A percentile compares a stretch with the other conserved stretches of the same genome.
Conservation (phyloP, 202 grass and related monocot genomes). For the Eragrostis tef region DNA sequence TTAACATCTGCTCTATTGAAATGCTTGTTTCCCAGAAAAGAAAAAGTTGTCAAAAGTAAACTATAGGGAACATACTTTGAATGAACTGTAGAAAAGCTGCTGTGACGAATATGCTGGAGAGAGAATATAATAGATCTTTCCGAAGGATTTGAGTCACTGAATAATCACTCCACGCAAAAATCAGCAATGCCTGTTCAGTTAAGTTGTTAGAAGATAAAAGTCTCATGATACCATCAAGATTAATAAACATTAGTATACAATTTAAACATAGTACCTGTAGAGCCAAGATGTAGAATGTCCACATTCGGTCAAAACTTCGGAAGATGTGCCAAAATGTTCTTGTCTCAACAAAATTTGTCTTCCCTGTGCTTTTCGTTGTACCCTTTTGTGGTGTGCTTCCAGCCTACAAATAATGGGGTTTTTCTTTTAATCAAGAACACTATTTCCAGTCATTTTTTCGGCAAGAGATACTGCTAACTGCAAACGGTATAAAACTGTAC, state of each 20-base stretch:
- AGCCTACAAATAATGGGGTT: constrained; percentile 45
- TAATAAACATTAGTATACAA: constrained; percentile 17
- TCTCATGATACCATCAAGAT: constrained; percentile 45
- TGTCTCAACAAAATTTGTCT: constrained; percentile 94
- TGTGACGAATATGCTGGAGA: constrained; percentile 93
- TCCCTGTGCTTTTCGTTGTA: constrained; percentile 78
- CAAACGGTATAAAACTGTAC: constrained; percentile 46
- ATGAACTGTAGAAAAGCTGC: constrained; percentile 84
- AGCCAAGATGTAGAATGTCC: constrained; percentile 92
- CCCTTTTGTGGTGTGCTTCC: constrained; percentile 53
- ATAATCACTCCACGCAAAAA: constrained; percentile 67
- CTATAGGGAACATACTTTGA: constrained; percentile 67
- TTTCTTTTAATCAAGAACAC: neutral
- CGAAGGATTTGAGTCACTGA: constrained; percentile 63
- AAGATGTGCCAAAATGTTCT: constrained; percentile 98
- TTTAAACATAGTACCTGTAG: constrained; percentile 72
- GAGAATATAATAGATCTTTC: constrained; percentile 74
- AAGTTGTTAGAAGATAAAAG: constrained; percentile 36
- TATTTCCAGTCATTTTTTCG: constrained; percentile 14
- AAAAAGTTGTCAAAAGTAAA: neutral
- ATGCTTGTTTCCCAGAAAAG: constrained; percentile 3
- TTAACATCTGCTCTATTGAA: constrained; percentile 18
- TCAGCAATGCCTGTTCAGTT: constrained; percentile 60
- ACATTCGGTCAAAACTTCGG: constrained; percentile 95
- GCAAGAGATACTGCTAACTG: constrained; percentile 41